Evolutionary conservation across 176 grass and related monocot species (phyloP), one percentile per base, ranked within the genome.

Genomic region (Musa beccarii): DNA sequence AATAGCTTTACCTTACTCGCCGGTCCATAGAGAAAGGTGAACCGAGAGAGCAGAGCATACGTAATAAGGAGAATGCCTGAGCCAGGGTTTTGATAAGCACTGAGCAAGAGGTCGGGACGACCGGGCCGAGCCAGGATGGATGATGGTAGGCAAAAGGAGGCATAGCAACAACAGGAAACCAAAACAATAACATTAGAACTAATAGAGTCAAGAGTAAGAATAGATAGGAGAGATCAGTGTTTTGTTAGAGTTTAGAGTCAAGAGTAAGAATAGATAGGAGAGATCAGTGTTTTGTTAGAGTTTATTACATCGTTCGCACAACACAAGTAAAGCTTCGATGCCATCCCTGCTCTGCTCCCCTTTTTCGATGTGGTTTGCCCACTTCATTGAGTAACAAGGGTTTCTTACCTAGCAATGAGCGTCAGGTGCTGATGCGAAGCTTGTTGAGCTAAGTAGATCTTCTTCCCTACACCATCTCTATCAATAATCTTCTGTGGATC

Each of bases 91-190:
- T 63, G 59, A 63, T 63, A 63, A 63, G 59, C 19, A 63, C 59
- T 63, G n/a, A 63, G 59, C 59, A 19, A 63, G 59, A 63, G 59
- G 59, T 63, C 59, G 59, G 59, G 59, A 63, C 59, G 59, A 63
- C 59, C 17, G 17, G 59, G 59, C 59, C 26, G 26, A 26, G 25
- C 25, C 25, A 26, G 25, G 26, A 28, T 28, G 59, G 59, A 63
- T 63, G 59, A 19, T 21, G 22, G 59, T 63, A 63, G 59, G 59
- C 22, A 63, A 63, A 63, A 63, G 26, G 26, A 28, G 26, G 26
- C 26, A 28, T 28, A 28, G 26, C 26, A 1, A 28, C 26, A 28
- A 28, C 26, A 28, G 26, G 26, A 28, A 28, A 28, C 26, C 26
- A 28, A 63, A 20, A 63, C 59, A 16, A 63, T 9, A 63, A 22